phyloP scores from a whole-genome alignment of 495 filamentous ascomycete genomes.

The Penicillium parvum region DNA sequence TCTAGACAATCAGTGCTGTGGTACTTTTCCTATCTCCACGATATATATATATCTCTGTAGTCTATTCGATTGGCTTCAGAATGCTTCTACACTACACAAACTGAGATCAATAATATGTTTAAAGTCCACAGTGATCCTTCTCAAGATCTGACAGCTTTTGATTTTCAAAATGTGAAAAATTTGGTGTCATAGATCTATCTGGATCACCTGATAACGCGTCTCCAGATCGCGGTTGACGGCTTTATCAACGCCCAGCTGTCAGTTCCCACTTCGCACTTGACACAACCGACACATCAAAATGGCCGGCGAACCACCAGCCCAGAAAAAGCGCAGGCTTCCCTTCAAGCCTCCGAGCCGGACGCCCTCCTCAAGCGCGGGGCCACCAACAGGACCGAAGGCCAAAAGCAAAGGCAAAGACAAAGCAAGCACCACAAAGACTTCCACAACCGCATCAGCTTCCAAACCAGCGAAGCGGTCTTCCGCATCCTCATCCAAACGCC shows the following conservation, averaged over 20 bases:
- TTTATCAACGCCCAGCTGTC: background rate
- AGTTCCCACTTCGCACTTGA: background rate
- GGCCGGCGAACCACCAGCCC: conserved; percentile 32
- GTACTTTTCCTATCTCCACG: too few relatives aligned
- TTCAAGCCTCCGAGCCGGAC: conserved; percentile 50
- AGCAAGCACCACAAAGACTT: conserved; percentile 16
- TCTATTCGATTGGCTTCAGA: too few relatives aligned
- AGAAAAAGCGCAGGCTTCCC: conserved; percentile 43
- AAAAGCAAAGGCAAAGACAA: conserved; percentile 28
- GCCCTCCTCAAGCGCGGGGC: conserved; percentile 13
- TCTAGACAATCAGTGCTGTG: too few relatives aligned
- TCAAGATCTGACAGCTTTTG: too few relatives aligned
- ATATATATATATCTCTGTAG: too few relatives aligned
- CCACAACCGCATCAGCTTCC: conserved; percentile 9
- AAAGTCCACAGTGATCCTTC: too few relatives aligned
- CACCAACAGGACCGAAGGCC: conserved; percentile 20
- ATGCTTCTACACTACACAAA: too few relatives aligned
- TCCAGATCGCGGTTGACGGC: conserved; percentile 2
- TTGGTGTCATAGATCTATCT: background rate
- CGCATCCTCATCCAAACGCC: conserved; percentile 9
- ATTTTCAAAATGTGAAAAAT: background rate
- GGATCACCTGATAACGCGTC: conserved; percentile 38
- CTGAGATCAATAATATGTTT: too few relatives aligned
- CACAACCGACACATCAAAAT: conserved; percentile 18
- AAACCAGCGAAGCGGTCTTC: conserved; percentile 16